phyloP scores from a whole-genome alignment of 345 rosid genomes.

The Barbarea vulgaris region DNA sequence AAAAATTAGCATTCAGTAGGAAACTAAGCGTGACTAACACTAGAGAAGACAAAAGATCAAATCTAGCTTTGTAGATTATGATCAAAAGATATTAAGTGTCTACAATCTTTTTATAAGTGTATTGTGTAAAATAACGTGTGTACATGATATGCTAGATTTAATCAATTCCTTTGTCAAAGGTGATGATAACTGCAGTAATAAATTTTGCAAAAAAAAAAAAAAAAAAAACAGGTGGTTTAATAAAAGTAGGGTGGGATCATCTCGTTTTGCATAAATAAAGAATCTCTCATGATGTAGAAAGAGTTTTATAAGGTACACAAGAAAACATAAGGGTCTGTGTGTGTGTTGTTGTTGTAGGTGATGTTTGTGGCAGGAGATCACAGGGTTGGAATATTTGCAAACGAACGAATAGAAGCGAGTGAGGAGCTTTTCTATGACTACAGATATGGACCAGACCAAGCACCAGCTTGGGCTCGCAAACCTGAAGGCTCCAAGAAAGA shows the following conservation, averaged over 20 bases:
- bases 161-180: not conserved
- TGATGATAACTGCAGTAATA: not conserved
- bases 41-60: conserved; percentile 5
- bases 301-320: not conserved
- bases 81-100: not conserved
- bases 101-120: not conserved
- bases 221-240: not conserved
- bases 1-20: not conserved
- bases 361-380: conserved; percentile 99
- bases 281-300: conserved; percentile 10
- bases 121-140: not conserved
- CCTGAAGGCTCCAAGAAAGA: conserved; percentile 93
- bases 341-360: conserved; percentile 54
- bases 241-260: not conserved
- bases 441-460: conserved; percentile 95
- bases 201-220: not conserved
- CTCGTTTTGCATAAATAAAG: not conserved
- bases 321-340: not conserved
- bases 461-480: conserved; percentile 95
- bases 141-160: not conserved
- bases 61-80: conserved; percentile 15
- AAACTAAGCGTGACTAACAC: not conserved
- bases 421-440: conserved; percentile 97
- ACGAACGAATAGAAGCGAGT: conserved; percentile 87
- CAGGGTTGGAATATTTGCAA: conserved; percentile 93